phyloP scores from a whole-genome alignment of 2,329 filamentous ascomycete species.

The Colletotrichum scovillei region DNA sequence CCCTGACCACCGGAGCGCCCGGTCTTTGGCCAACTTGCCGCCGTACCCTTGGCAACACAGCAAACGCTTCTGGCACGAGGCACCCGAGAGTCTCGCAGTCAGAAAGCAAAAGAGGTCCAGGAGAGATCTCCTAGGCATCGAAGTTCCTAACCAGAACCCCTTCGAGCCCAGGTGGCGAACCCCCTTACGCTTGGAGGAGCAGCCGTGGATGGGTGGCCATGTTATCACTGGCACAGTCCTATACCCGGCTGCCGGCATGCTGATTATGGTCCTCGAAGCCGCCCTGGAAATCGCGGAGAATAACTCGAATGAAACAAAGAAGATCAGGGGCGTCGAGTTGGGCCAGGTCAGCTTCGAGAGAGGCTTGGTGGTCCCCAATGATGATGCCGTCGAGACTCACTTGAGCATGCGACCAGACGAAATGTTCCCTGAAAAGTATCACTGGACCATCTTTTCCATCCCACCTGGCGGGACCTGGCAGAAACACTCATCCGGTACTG shows the following conservation, averaged over 20 bases:
- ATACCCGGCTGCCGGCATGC: slow-evolving; percentile 49
- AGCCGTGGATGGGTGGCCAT: slow-evolving; percentile 60
- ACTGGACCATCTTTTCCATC: too few relatives aligned
- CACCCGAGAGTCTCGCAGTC: slow-evolving; percentile 7
- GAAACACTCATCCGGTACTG: too few relatives aligned
- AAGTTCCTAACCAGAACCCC: background rate
- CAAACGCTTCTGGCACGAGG: slow-evolving; percentile 7
- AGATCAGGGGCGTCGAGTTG: too few relatives aligned
- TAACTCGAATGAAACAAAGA: background rate
- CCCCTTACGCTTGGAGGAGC: slow-evolving; percentile 41
- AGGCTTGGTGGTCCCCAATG: too few relatives aligned
- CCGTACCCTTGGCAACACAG: slow-evolving; percentile 33
- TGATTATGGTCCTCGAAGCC: slow-evolving; percentile 41
- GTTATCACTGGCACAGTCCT: slow-evolving; percentile 54
- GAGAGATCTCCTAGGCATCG: slow-evolving; percentile 28
- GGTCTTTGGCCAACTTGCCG: slow-evolving; percentile 28
- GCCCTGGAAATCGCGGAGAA: background rate
- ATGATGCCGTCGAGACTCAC: too few relatives aligned
- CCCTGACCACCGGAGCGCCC: background rate
- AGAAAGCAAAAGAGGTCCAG: slow-evolving; percentile 9
- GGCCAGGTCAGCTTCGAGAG: too few relatives aligned
- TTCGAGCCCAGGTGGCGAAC: slow-evolving; percentile 13
- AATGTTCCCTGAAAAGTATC: too few relatives aligned
- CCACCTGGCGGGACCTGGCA: too few relatives aligned
- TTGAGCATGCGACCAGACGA: too few relatives aligned